Base-by-base conservation (phyloP, 1,284 basidiomycete species). In the Hymenochaete sp. region DNA sequence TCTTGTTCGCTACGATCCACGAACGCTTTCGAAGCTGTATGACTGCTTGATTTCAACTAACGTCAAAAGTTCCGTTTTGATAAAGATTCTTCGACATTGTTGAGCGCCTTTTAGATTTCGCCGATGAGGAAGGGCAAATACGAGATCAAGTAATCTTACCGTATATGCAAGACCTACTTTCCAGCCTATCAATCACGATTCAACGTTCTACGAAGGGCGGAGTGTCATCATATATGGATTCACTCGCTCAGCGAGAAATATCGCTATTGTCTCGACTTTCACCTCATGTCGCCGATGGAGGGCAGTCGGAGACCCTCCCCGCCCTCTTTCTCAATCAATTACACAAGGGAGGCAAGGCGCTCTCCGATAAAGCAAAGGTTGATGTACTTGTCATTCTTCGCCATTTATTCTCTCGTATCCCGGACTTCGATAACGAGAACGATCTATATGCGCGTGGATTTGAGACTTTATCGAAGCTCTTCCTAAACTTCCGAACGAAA, bases 361-460 rank as follows among this genome's bases (percentile, higher is more conserved):
- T 98, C 0, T 75, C 87, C 0, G 96, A 98, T 63, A 88, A 83
- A 61, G 73, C 84, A 58, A 98, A 98, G 69, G 71, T 80, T 32
- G 81, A 96, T 59, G 67, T 98, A 42, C 70, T 98, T 40, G 77
- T 70, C 52, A 91, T 93, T 52, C 66, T 96, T 25, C 71, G 74
- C 44, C 74, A 75, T 42, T 71, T 96, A 13, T 73, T 93, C 53
- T 71, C 76, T n/a, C 72, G 89, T 50, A 74, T 91, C 13, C 74
- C 77, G 4, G 82, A 82, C 10, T 71, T 91, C 44, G 56, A 64
- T 1, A 73, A 83, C 56, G 55, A 64, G 1, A 52, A 61, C 4
- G 78, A 72, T 10, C 68, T 74, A 9, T 83, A 79, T 59, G 54
- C 52, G 31, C 75, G 74, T 52, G 75, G 75, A 6, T 90, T 80